phyloP scores from a whole-genome alignment of 257 asterid species.

The Solanum raphanifolium region DNA sequence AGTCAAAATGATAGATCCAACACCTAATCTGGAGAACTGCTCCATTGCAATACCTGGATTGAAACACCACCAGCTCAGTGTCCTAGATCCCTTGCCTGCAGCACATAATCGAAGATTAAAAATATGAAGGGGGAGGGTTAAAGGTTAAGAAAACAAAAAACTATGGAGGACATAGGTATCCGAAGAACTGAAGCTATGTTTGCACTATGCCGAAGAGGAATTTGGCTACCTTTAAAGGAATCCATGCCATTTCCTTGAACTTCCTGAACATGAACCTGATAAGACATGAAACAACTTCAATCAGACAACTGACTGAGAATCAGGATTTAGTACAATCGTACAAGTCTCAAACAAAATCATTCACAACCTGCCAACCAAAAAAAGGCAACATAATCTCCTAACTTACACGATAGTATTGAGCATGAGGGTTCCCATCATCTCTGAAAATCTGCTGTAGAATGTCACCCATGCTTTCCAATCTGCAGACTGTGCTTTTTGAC shows the following conservation, averaged over 20 bases:
- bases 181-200: background rate
- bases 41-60: constrained; percentile 98
- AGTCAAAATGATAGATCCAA: constrained; percentile 89
- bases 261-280: constrained; percentile 80
- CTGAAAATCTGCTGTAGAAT: constrained; percentile 63
- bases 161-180: background rate
- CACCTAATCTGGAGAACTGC: constrained; percentile 68
- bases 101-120: background rate
- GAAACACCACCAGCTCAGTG: constrained; percentile 99
- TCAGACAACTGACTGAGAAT: constrained; percentile 3
- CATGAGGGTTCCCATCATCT: constrained; percentile 54
- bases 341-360: background rate
- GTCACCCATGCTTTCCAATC: constrained; percentile 84
- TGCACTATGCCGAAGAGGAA: background rate
- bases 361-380: background rate
- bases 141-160: background rate
- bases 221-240: constrained; percentile 50
- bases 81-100: constrained; percentile 67
- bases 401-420: constrained; percentile 82
- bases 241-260: constrained; percentile 54
- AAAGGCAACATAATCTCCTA: constrained; percentile 4
- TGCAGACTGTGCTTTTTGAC: constrained; percentile 43
- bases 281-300: constrained; percentile 13
- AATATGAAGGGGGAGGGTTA: background rate
- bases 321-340: background rate